phyloP scores from a whole-genome alignment of 495 filamentous ascomycete species.

The Daldinia vernicosa region DNA sequence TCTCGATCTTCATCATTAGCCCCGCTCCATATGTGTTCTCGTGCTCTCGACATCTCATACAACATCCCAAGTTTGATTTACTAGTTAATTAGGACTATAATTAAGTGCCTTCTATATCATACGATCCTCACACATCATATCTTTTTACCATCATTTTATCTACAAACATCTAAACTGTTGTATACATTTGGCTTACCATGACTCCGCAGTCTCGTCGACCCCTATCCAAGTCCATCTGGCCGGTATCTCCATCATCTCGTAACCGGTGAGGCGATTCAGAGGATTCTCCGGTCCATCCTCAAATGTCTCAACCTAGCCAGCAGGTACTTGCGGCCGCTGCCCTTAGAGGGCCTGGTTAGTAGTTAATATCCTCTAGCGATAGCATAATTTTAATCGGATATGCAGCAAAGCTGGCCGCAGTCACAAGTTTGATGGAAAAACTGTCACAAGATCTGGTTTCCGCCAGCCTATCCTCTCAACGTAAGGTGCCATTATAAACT shows the following conservation, averaged over 20 bases:
- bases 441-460: constrained; percentile 67
- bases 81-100: neutral
- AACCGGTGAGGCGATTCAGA: constrained; percentile 6
- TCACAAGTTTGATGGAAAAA: constrained; percentile 65
- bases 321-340: constrained; percentile 28
- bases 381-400: constrained; percentile 19
- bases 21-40: neutral
- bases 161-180: neutral
- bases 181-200: constrained; percentile 34
- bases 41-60: neutral
- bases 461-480: constrained; percentile 60
- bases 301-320: constrained; percentile 36
- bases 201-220: constrained; percentile 12
- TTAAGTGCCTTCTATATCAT: neutral
- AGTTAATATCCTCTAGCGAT: neutral
- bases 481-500: constrained; percentile 53
- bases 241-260: constrained; percentile 29
- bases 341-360: constrained; percentile 42
- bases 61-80: neutral
- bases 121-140: neutral
- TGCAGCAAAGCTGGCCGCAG: constrained; percentile 70
- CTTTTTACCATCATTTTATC: neutral
- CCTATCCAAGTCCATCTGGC: constrained; percentile 17
- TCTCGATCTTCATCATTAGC: neutral
- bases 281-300: neutral